Evolutionary conservation across 1,139 yeast species (phyloP).

Genomic region (Yamadazyma pseudoaaseri): DNA sequence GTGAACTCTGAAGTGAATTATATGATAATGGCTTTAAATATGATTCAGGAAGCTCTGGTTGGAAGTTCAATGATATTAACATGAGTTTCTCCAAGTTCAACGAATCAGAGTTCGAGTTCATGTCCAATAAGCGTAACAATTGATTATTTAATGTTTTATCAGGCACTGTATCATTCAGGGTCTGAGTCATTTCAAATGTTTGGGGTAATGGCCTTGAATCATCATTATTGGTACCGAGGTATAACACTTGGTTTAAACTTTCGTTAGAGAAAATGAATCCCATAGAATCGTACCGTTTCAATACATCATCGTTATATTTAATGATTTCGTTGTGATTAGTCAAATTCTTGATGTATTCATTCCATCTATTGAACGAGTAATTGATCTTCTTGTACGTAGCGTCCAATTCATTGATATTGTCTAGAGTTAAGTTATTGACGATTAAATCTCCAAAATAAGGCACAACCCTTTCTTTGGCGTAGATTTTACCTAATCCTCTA

Average conservation of each 20-base stretch:
- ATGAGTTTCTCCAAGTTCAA: constrained; percentile 37
- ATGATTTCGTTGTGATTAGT: constrained; percentile 38
- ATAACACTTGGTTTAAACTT: constrained; percentile 44
- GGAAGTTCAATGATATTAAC: constrained; percentile 37
- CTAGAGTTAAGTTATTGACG: constrained; percentile 31
- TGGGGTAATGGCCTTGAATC: constrained; percentile 26
- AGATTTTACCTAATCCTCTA: constrained; percentile 77
- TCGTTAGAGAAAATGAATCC: constrained; percentile 49
- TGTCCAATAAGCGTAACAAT: constrained; percentile 34
- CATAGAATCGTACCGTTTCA: constrained; percentile 43
- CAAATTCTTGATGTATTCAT: constrained; percentile 53
- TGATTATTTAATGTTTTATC: constrained; percentile 21
- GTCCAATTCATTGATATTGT: constrained; percentile 56
- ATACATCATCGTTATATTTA: constrained; percentile 43
- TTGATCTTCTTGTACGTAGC: constrained; percentile 66
- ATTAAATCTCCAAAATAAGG: constrained; percentile 88
- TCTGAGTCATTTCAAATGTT: constrained; percentile 10
- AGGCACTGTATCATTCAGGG: constrained; percentile 15
- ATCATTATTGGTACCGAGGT: constrained; percentile 37
- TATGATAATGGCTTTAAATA: constrained; percentile 23
- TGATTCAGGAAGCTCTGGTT: constrained; percentile 42
- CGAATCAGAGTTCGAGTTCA: constrained; percentile 34
- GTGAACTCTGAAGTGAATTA: neutral
- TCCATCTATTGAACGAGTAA: constrained; percentile 82
- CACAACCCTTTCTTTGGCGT: constrained; percentile 75